Evolutionary conservation across 2,329 filamentous ascomycete genomes (phyloP).

Genomic region (Alternaria viburni): DNA sequence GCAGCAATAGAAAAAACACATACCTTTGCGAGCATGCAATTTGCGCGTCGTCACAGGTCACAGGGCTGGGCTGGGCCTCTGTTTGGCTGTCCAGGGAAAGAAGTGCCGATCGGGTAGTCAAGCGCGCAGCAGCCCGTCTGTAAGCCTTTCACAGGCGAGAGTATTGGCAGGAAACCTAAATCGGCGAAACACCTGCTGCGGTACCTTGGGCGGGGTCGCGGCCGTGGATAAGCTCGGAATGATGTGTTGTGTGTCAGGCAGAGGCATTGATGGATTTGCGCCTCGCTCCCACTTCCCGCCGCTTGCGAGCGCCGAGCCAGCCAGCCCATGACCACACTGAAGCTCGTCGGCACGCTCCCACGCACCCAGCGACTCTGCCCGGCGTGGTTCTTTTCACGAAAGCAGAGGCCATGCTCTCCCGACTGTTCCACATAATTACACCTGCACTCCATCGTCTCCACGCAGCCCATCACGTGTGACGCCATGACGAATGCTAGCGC

Average conservation of each 20-base stretch:
- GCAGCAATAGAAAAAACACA: conserved; percentile 30
- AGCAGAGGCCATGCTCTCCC: neutral
- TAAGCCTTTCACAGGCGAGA: conserved; percentile 37
- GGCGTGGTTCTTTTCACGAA: neutral
- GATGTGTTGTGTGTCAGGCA: conserved; percentile 42
- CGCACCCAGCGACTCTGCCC: neutral
- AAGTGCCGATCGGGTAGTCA: conserved; percentile 45
- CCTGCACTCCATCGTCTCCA: conserved; percentile 3
- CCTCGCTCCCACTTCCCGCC: conserved; percentile 11
- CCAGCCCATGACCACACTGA: conserved; percentile 9
- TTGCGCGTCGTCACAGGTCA: conserved; percentile 49
- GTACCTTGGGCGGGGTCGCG: conserved; percentile 37
- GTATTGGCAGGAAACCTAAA: conserved; percentile 41
- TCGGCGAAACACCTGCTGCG: conserved; percentile 32
- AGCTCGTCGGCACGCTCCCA: neutral
- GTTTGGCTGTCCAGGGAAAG: conserved; percentile 45
- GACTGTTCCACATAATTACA: neutral
- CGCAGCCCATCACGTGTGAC: conserved; percentile 14
- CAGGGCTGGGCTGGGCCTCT: conserved; percentile 44
- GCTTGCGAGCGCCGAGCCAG: conserved; percentile 26
- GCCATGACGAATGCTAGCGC: conserved; percentile 14
- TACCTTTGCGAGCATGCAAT: conserved; percentile 48
- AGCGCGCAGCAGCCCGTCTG: conserved; percentile 34
- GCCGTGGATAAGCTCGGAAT: conserved; percentile 48
- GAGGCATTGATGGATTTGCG: conserved; percentile 25